Base-by-base conservation (phyloP, 345 rosid genomes). In the Populus ilicifolia region DNA sequence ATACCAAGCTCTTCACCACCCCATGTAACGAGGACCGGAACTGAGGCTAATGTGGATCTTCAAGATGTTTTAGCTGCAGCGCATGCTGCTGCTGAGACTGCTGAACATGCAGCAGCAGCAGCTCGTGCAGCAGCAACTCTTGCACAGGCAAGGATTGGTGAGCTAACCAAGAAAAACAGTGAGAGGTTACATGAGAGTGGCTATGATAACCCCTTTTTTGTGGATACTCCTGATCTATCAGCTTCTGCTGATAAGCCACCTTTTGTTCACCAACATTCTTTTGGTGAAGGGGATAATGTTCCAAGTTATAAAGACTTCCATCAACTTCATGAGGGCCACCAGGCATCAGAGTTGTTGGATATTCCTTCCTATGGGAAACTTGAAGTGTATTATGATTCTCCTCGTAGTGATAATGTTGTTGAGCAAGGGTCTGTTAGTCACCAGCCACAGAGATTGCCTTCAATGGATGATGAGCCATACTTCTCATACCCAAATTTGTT, bases 101-200 rank as follows among this genome's bases (percentile, higher is more conserved):
- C 99, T 11, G 99, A 95, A 79, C 88, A 85, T 78, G 97, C 99
- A 6, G 99, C 97, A 67, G 82, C 92, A 25, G 97, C 93, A 29
- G 97, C 99, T 79, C 90, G 97, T 72, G 83, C 97, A 71, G 99
- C 92, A 65, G 99, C 99, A 72, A 84, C 90, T 84, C 94, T 95
- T 78, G 98, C 98, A 61, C 98, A 93, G 83, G 82, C 91, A 67
- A 89, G 93, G 86, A 93, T 93, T 78, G 71, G 80, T 25, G 97
- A 87, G 82, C 87, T 93, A 65, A 84, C 92, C 39, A 89, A 77
- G 89, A 90, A 82, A 78, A 90, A 74, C 38, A 81, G 84, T 43
- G 87, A 82, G 54, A 83, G 76, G 63, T 79, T 80, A 71, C 78
- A 80, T 30, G 88, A 83, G 21, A 71, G 76, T 61, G 79, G 75